Evolutionary conservation across 2,329 filamentous ascomycete species (phyloP), one percentile per base, ranked within the genome.

Genomic region (Cytospora paraplurivora): DNA sequence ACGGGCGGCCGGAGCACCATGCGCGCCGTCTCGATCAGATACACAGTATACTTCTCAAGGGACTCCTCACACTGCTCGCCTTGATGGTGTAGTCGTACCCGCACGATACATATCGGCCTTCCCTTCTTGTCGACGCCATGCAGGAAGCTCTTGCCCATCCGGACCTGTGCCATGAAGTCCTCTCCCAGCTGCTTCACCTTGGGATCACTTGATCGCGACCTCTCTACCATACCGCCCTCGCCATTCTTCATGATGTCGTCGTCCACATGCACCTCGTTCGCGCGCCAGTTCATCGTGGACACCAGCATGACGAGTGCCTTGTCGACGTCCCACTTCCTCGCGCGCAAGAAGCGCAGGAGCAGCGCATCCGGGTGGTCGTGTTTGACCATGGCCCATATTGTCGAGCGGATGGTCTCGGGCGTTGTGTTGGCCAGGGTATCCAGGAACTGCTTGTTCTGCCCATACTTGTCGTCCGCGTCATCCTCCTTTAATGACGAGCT

Each of bases 301-400:
- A 99, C 85, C 75, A 97, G 79, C 95, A 99, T 99, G 68, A 97
- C 85, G 33, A 98, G 82, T 4, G 95, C 95, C 74, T 92, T 93
- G 58, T 97, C 89, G 19, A 97, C 88, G 72, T 99, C 92, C 95
- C 95, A 99, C 77, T 96, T 96, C 53, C 93, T 84, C n/a, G 93
- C 93, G 58, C 93, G 84, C 62, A 97, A 80, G 76, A 96, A 97
- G 50, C 93, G 87, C 63, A 97, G 78, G 17, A 94, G 78, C 19
- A 96, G 80, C 2, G 89, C 90, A 77, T 99, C 95, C 0, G 95
- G 95, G 73, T 98, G 87, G 72, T 99, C 95, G 71, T 95, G 89
- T 80, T 98, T 99, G 64, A 94, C 86, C 92, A 97, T 96, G 69
- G 80, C 85, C 95, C 95, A 98, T 73, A 98, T 90, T 0, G 93